Conservation (phyloP, 768 basidiomycete genomes). For the Auricularia heimuer region DNA sequence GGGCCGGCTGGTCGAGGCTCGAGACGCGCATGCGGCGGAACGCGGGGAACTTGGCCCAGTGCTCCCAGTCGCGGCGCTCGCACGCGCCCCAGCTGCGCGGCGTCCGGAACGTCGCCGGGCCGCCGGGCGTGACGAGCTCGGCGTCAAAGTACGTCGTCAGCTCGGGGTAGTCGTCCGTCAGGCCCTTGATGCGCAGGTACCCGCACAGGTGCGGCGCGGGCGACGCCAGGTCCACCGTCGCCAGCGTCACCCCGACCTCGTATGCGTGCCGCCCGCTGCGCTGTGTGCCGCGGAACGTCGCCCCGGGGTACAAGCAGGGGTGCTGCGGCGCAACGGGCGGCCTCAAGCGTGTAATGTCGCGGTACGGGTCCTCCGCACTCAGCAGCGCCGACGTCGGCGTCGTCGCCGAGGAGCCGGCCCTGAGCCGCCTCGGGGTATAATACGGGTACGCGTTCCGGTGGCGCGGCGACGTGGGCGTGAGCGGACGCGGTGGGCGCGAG, state of each 20-base stretch:
- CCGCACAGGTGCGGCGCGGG: conserved; percentile 89
- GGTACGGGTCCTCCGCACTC: conserved; percentile 35
- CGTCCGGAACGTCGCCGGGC: conserved; percentile 80
- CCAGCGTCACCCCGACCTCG: conserved; percentile 86
- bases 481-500: neutral
- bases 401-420: neutral
- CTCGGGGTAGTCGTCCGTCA: conserved; percentile 92
- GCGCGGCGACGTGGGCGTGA: neutral
- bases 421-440: neutral
- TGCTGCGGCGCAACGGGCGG: conserved; percentile 63
- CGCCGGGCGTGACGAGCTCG: conserved; percentile 61
- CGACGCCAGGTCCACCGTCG: conserved; percentile 34
- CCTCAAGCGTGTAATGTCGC: conserved; percentile 70
- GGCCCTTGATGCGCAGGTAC: conserved; percentile 83
- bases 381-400: neutral
- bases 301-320: conserved; percentile 72
- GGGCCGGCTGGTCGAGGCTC: conserved; percentile 2
- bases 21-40: conserved; percentile 56
- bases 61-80: conserved; percentile 84
- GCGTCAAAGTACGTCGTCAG: conserved; percentile 96
- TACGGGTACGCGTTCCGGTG: neutral
- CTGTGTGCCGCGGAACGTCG: conserved; percentile 83
- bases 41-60: conserved; percentile 90
- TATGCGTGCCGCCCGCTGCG: conserved; percentile 91
- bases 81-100: conserved; percentile 75